A percentile compares a stretch with the other conserved stretches of the same genome.
These are phyloP conservation scores for Penicillium maclennaniae DNA, from an alignment of 495 filamentous ascomycete genomes.

Conservation along the genomic window DNA sequence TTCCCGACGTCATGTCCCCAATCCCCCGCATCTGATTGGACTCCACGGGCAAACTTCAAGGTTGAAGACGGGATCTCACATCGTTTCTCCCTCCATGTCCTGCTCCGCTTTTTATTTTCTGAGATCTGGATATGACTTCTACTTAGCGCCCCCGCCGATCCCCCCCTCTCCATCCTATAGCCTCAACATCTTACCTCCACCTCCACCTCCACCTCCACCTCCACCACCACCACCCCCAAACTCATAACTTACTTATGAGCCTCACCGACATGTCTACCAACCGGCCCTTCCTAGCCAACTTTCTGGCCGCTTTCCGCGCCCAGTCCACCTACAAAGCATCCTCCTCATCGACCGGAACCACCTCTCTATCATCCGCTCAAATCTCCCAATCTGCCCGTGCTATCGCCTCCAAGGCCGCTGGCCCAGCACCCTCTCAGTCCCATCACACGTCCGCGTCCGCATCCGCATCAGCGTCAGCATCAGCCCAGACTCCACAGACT, in stretches of 20 bases:
- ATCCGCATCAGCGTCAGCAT: too few species aligned
- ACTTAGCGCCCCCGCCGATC: neutral
- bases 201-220: neutral
- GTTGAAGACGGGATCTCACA: constrained; percentile 22
- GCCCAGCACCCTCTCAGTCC: constrained; percentile 8
- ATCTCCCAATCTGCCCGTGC: constrained; percentile 41
- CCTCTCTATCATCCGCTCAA: constrained; percentile 31
- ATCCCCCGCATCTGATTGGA: constrained; percentile 24
- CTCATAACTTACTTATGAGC: too few species aligned
- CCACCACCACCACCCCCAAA: neutral
- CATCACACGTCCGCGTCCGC: constrained; percentile 11
- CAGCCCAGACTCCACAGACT: too few species aligned
- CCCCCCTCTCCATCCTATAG: neutral
- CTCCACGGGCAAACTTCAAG: constrained; percentile 1
- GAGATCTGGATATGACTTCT: neutral
- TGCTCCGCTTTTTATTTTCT: neutral
- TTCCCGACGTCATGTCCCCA: constrained; percentile 24
- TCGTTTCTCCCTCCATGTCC: neutral
- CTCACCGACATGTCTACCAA: constrained; percentile 55
- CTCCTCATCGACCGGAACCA: constrained; percentile 19
- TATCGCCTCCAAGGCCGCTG: constrained; percentile 40
- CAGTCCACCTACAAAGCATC: constrained; percentile 50
- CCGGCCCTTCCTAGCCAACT: constrained; percentile 79
- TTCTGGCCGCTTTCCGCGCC: constrained; percentile 78
- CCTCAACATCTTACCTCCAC: neutral